Percentiles rank a stretch among this genome's conserved stretches.
Evolutionary conservation across 208 protist species (phyloP).

Genomic region (Acanthamoeba quina): DNA sequence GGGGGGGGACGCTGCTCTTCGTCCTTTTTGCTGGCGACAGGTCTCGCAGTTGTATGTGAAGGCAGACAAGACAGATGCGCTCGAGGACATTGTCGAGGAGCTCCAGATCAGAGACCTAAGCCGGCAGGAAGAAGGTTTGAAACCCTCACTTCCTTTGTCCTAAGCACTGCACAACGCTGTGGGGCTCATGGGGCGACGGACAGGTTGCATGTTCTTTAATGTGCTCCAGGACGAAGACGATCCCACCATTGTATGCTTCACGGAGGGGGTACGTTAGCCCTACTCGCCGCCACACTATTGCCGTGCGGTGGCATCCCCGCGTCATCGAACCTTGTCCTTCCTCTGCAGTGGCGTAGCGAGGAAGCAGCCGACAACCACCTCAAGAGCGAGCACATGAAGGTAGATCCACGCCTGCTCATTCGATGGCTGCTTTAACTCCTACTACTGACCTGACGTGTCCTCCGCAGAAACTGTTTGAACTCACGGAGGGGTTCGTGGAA

Average conservation of each 20-base stretch:
- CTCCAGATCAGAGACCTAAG: constrained; percentile 15
- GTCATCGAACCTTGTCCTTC: no score
- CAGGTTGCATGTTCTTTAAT: constrained; percentile 50
- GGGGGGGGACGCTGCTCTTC: background rate
- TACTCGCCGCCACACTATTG: no score
- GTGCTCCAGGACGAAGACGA: constrained; percentile 58
- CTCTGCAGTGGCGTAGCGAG: constrained; percentile 29
- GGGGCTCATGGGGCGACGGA: background rate
- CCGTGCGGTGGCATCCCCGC: no score
- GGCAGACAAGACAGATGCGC: constrained; percentile 21
- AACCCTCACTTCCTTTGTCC: no score
- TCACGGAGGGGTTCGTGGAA: constrained; percentile 1
- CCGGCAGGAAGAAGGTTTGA: constrained; percentile 31
- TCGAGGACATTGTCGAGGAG: background rate
- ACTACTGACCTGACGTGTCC: background rate
- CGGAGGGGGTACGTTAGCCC: constrained; percentile 5
- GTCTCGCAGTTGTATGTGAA: constrained; percentile 52
- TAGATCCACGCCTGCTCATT: no score
- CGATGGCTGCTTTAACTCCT: background rate
- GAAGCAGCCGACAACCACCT: constrained; percentile 34
- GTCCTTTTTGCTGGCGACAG: background rate
- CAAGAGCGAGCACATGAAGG: constrained; percentile 27
- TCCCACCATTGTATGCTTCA: constrained; percentile 45
- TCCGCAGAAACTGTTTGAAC: constrained; percentile 32
- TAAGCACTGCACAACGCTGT: background rate